Evolutionary conservation across 495 filamentous ascomycete genomes (phyloP).

Genomic region (Penicilliopsis zonata): DNA sequence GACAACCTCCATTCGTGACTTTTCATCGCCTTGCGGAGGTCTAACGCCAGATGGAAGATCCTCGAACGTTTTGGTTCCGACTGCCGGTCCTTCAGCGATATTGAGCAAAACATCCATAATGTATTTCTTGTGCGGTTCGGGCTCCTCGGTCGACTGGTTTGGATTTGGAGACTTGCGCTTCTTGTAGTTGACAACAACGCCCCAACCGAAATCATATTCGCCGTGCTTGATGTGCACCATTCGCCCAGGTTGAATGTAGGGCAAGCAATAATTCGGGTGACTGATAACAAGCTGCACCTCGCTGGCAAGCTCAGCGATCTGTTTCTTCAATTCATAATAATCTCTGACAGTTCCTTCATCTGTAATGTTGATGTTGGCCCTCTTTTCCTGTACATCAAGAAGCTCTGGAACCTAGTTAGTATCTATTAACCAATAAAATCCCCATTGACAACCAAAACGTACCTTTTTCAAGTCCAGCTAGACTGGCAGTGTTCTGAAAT

Average conservation of each 20-base stretch:
- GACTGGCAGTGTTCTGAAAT: conserved; percentile 86
- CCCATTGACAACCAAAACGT: conserved; percentile 5
- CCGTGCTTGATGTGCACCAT: conserved; percentile 72
- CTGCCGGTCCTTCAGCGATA: conserved; percentile 47
- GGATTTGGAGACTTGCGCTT: conserved; percentile 41
- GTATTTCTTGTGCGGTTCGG: conserved; percentile 58
- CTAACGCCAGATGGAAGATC: conserved; percentile 52
- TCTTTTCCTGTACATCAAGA: conserved; percentile 57
- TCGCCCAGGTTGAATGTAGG: conserved; percentile 71
- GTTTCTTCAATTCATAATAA: conserved; percentile 77
- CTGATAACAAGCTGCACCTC: conserved; percentile 83
- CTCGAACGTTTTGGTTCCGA: conserved; percentile 43
- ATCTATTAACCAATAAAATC: background rate
- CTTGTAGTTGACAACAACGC: conserved; percentile 62
- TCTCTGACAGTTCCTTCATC: conserved; percentile 85
- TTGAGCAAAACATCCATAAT: conserved; percentile 71
- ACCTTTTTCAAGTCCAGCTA: conserved; percentile 66
- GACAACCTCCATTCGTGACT: conserved; percentile 68
- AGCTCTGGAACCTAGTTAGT: conserved; percentile 43
- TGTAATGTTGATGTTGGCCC: conserved; percentile 57
- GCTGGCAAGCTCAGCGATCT: conserved; percentile 66
- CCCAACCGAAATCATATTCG: conserved; percentile 85
- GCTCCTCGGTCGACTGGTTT: conserved; percentile 50
- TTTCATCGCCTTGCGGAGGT: conserved; percentile 53
- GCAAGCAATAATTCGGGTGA: conserved; percentile 71